Evolutionary conservation across 2,329 filamentous ascomycete genomes (phyloP).

Genomic region (Mycosphaerella sp.): DNA sequence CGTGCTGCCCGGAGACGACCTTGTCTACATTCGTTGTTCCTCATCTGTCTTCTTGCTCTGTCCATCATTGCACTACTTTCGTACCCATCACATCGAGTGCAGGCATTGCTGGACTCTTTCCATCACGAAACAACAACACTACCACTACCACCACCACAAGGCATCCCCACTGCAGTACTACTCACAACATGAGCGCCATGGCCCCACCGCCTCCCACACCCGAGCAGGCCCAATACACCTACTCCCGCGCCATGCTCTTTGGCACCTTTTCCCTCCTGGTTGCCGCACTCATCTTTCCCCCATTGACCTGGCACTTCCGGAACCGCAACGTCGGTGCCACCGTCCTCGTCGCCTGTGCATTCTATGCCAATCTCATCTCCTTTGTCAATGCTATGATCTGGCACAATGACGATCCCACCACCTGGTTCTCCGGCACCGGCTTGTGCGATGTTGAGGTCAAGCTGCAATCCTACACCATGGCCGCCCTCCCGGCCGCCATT

Average conservation of each 20-base stretch:
- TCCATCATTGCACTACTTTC: conserved; percentile 12
- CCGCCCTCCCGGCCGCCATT: conserved; percentile 49
- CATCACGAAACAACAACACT: not conserved
- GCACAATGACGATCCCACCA: conserved; percentile 50
- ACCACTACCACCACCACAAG: not conserved
- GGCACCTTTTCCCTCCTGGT: conserved; percentile 46
- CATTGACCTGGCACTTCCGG: conserved; percentile 54
- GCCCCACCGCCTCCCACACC: not conserved
- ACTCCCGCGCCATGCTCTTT: conserved; percentile 36
- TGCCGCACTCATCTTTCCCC: conserved; percentile 49
- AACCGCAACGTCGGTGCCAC: conserved; percentile 56
- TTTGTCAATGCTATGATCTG: conserved; percentile 60
- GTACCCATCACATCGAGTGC: not conserved
- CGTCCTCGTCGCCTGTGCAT: conserved; percentile 51
- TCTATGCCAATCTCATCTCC: conserved; percentile 50
- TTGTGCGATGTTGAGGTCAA: conserved; percentile 61
- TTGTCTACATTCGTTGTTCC: conserved; percentile 10
- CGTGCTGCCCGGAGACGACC: conserved; percentile 6
- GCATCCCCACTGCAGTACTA: not conserved
- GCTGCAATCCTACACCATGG: conserved; percentile 48
- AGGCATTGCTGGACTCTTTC: not conserved
- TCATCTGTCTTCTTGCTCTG: conserved; percentile 13
- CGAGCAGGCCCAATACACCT: not conserved
- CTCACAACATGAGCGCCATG: not conserved
- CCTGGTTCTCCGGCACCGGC: conserved; percentile 53